These are phyloP conservation scores for Stereum hirsutum DNA, from an alignment of 1,284 basidiomycete species.

Conservation along the genomic window DNA sequence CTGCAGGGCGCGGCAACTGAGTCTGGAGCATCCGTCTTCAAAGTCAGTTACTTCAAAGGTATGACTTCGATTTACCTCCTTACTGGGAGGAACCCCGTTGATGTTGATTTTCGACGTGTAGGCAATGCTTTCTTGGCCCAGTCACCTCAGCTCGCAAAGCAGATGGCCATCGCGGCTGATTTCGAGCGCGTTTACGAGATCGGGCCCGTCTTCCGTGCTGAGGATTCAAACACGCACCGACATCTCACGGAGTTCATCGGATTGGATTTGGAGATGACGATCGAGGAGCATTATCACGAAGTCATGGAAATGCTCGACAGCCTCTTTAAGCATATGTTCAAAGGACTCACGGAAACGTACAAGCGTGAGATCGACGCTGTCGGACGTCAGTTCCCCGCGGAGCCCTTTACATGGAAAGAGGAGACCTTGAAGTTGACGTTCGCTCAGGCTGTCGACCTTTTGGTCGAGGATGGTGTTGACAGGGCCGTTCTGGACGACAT, in stretches of 20 bases:
- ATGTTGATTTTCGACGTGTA: conserved; percentile 20
- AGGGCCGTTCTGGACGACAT: conserved; percentile 79
- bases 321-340: conserved; percentile 81
- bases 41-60: conserved; percentile 98
- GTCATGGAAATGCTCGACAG: conserved; percentile 83
- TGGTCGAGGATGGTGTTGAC: conserved; percentile 77
- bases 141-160: conserved; percentile 95
- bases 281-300: conserved; percentile 98
- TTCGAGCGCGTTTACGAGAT: conserved; percentile 99
- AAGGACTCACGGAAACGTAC: conserved; percentile 70
- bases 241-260: conserved; percentile 99
- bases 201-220: conserved; percentile 94
- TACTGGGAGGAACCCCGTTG: not conserved
- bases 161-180: conserved; percentile 99
- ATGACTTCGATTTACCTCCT: conserved; percentile 10
- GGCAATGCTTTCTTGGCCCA: conserved; percentile 92
- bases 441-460: conserved; percentile 79
- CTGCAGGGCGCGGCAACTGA: conserved; percentile 97
- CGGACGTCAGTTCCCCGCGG: conserved; percentile 82
- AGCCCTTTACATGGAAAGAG: conserved; percentile 84
- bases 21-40: conserved; percentile 95
- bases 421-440: conserved; percentile 80
- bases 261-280: conserved; percentile 98
- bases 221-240: conserved; percentile 94
- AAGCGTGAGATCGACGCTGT: conserved; percentile 77